Percentiles rank a stretch among this genome's conserved stretches.
Evolutionary conservation across 345 rosid genomes (phyloP).

Genomic region (Turnera subulata): DNA sequence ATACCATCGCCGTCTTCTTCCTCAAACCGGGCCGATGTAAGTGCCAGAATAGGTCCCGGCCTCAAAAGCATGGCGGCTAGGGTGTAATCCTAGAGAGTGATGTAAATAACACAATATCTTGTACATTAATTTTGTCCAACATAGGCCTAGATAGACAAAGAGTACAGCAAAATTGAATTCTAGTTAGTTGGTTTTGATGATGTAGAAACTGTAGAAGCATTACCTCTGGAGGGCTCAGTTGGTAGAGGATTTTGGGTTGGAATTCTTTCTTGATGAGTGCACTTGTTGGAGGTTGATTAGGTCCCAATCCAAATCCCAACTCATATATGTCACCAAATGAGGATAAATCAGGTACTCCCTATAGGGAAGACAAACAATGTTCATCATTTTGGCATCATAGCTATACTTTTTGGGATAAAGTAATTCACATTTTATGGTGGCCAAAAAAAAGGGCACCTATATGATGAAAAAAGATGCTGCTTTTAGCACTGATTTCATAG

Average conservation of each 20-base stretch:
- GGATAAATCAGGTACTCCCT: conserved; percentile 85
- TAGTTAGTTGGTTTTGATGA: background rate
- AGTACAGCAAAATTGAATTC: background rate
- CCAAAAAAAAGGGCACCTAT: too few species aligned
- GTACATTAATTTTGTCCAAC: background rate
- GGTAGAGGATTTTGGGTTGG: conserved; percentile 57
- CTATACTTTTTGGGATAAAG: too few species aligned
- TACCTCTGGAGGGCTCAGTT: conserved; percentile 73
- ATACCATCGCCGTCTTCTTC: conserved; percentile 16
- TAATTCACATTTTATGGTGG: too few species aligned
- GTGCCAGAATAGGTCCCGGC: conserved; percentile 65
- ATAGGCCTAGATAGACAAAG: too few species aligned
- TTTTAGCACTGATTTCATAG: too few species aligned
- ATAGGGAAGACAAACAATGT: conserved; percentile 2
- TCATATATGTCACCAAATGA: conserved; percentile 66
- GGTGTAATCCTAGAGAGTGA: conserved; percentile 48
- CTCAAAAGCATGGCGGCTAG: conserved; percentile 66
- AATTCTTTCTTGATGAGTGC: conserved; percentile 52
- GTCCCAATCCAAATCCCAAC: conserved; percentile 61
- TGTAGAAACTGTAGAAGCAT: background rate
- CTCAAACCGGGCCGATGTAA: conserved; percentile 41
- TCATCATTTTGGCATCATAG: background rate
- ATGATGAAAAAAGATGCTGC: too few species aligned
- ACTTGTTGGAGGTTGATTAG: conserved; percentile 69
- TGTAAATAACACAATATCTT: background rate